Evolutionary conservation across 208 protist species (phyloP).

Genomic region (Crithidia fasciculata): DNA sequence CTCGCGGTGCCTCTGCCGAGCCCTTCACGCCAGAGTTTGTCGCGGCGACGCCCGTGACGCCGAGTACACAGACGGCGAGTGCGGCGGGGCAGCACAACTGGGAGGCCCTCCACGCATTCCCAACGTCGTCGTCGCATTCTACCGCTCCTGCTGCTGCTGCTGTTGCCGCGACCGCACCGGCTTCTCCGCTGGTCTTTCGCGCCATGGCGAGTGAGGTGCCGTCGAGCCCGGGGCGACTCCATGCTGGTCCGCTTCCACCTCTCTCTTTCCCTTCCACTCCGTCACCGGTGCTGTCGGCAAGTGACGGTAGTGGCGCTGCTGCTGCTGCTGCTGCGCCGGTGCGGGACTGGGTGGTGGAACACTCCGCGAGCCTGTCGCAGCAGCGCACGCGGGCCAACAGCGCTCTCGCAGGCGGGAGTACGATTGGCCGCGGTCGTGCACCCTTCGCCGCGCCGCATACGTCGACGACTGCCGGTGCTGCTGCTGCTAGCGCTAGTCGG

Average conservation of each 20-base stretch:
- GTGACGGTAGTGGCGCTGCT: not conserved
- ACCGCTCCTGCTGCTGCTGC: not conserved
- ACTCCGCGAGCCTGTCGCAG: not conserved
- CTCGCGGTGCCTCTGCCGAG: not conserved
- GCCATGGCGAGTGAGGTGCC: not conserved
- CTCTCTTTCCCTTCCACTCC: too few species aligned
- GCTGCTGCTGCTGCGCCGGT: not conserved
- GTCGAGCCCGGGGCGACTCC: not conserved
- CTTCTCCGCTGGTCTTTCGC: constrained; percentile 12
- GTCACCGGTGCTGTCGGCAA: not conserved
- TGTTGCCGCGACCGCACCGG: not conserved
- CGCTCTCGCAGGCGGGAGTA: too few species aligned
- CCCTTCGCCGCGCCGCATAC: not conserved
- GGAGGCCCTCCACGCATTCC: not conserved
- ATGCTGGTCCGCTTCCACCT: not conserved
- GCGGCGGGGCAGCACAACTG: not conserved
- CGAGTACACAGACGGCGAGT: not conserved
- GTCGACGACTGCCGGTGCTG: not conserved
- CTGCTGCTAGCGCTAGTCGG: not conserved
- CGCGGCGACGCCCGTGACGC: not conserved
- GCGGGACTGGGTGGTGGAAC: constrained; percentile 9
- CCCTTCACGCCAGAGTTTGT: constrained; percentile 6
- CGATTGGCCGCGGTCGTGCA: not conserved
- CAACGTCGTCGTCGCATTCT: too few species aligned
- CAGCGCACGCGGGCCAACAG: not conserved